Conservation (phyloP, 2,329 filamentous ascomycete species). For the Claviceps lovelessii region DNA sequence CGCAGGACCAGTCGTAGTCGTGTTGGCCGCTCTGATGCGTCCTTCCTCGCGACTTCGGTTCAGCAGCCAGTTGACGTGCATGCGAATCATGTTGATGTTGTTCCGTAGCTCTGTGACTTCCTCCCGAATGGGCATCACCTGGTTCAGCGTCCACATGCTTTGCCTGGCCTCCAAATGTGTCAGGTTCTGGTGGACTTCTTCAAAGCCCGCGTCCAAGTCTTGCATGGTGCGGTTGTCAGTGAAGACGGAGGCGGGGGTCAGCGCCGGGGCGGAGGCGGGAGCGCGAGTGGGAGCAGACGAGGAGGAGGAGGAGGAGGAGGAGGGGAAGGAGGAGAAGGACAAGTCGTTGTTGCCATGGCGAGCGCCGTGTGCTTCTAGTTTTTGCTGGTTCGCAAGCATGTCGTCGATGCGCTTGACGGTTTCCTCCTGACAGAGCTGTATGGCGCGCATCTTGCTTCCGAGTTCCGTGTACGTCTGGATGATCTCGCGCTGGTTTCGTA, state of each 20-base stretch:
- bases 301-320: too few relatives aligned
- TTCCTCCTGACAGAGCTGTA: slow-evolving; percentile 21
- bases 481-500: slow-evolving; percentile 32
- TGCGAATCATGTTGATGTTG: slow-evolving; percentile 41
- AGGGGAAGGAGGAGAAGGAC: too few relatives aligned
- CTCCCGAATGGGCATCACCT: slow-evolving; percentile 46
- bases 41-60: slow-evolving; percentile 36
- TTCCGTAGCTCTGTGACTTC: slow-evolving; percentile 46
- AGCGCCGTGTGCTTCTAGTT: slow-evolving; percentile 7
- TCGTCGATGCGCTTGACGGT: slow-evolving; percentile 18
- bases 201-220: slow-evolving; percentile 32
- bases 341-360: slow-evolving; percentile 3
- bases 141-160: slow-evolving; percentile 46
- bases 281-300: too few relatives aligned
- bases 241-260: slow-evolving; percentile 23
- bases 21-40: slow-evolving; percentile 24
- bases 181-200: slow-evolving; percentile 41
- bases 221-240: slow-evolving; percentile 33
- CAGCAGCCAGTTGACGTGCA: slow-evolving; percentile 46
- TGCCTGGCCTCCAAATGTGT: slow-evolving; percentile 46
- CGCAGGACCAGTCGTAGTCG: slow-evolving; percentile 13
- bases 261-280: too few relatives aligned
- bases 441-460: slow-evolving; percentile 20
- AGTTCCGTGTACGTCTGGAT: slow-evolving; percentile 28
- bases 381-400: slow-evolving; percentile 25